Conservation (phyloP, 176 grass and related monocot genomes). For the Cymbopogon citratus region DNA sequence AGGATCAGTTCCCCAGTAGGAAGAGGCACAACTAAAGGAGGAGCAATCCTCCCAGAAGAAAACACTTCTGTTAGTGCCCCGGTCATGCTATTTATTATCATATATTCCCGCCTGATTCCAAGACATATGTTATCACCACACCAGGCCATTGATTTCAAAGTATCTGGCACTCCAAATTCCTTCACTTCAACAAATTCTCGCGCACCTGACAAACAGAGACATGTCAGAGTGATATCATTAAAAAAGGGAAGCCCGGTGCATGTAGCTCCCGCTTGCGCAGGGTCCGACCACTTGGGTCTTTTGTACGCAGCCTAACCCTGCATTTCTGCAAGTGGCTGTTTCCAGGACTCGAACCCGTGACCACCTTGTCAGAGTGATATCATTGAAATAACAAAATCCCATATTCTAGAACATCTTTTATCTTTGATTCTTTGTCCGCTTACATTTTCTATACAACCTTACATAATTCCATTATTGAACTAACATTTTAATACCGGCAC, state of each 20-base stretch:
- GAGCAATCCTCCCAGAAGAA: slow-evolving; percentile 85
- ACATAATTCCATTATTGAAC: slow-evolving; percentile 15
- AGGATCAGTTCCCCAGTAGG: slow-evolving; percentile 79
- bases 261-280: no score
- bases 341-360: no score
- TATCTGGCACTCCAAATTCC: slow-evolving; percentile 88
- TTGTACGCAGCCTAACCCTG: no score
- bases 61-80: slow-evolving; percentile 83
- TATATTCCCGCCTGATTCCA: slow-evolving; percentile 84
- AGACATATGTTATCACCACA: slow-evolving; percentile 92
- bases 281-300: no score
- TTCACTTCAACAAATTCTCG: slow-evolving; percentile 93
- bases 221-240: no score
- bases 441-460: slow-evolving; percentile 11
- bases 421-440: neutral
- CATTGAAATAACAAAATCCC: slow-evolving; percentile 5
- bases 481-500: neutral
- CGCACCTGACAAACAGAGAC: slow-evolving; percentile 52
- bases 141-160: slow-evolving; percentile 88
- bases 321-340: no score
- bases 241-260: no score
- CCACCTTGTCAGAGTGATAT: slow-evolving; percentile 24
- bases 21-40: slow-evolving; percentile 84
- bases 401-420: neutral
- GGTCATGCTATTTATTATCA: slow-evolving; percentile 85